Evolutionary conservation across 2,329 filamentous ascomycete genomes (phyloP).

Genomic region (Cercospora beticola): DNA sequence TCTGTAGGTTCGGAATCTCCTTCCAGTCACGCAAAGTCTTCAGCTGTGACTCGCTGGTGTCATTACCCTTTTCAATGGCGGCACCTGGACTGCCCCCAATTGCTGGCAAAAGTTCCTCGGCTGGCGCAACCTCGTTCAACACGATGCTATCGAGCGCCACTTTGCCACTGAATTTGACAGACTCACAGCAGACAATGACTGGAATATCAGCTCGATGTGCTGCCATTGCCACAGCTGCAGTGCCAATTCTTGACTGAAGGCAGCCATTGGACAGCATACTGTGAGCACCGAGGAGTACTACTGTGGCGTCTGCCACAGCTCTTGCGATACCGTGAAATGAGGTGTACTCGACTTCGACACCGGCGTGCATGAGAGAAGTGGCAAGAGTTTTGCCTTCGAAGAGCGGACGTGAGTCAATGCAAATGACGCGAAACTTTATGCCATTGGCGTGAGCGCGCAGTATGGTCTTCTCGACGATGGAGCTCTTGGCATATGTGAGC

Average conservation of each 20-base stretch:
- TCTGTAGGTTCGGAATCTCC: conserved; percentile 60
- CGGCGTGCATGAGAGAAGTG: conserved; percentile 65
- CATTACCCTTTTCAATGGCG: conserved; percentile 31
- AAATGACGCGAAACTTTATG: conserved; percentile 76
- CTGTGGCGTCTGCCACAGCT: conserved; percentile 68
- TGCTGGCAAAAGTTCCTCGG: conserved; percentile 60
- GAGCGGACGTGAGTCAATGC: conserved; percentile 74
- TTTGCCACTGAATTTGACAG: conserved; percentile 88
- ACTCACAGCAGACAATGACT: conserved; percentile 89
- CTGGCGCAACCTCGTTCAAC: conserved; percentile 84
- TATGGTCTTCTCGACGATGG: conserved; percentile 80
- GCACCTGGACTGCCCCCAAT: not conserved
- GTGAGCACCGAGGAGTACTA: conserved; percentile 82
- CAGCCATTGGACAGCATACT: conserved; percentile 94
- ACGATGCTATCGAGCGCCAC: conserved; percentile 91
- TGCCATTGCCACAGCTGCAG: conserved; percentile 80
- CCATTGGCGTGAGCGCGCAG: conserved; percentile 68
- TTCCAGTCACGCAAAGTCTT: conserved; percentile 53
- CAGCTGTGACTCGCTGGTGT: conserved; percentile 27
- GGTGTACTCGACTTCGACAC: conserved; percentile 76
- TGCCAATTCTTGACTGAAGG: conserved; percentile 84
- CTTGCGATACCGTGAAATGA: conserved; percentile 75
- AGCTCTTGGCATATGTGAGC: conserved; percentile 82
- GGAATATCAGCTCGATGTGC: conserved; percentile 73
- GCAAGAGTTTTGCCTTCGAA: conserved; percentile 72